Percentiles rank a stretch among this genome's conserved stretches.
Conservation (phyloP, 2,329 filamentous ascomycete species). For the Aaosphaeria pasadenensis region DNA sequence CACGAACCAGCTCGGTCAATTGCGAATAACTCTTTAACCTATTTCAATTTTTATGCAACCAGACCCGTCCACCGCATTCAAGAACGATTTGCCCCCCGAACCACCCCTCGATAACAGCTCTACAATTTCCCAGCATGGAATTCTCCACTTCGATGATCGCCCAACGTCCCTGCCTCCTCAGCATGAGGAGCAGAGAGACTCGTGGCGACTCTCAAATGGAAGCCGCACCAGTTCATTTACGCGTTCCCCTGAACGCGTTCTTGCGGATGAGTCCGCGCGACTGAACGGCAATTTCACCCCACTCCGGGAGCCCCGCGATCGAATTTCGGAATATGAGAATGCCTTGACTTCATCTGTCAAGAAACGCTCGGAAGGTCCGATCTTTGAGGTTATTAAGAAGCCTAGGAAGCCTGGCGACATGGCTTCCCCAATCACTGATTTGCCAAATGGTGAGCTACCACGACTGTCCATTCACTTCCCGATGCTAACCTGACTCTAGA, state of each 20-base stretch:
- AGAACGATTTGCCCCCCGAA: conserved; percentile 43
- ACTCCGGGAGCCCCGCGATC: conserved; percentile 38
- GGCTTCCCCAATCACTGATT: conserved; percentile 52
- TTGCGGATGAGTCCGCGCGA: conserved; percentile 18
- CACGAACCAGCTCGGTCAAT: conserved; percentile 55
- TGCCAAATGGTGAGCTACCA: conserved; percentile 73
- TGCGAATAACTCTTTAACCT: conserved; percentile 24
- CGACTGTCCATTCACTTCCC: conserved; percentile 1
- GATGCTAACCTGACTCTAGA: conserved; percentile 53
- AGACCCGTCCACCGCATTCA: conserved; percentile 52
- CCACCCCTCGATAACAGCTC: conserved; percentile 32
- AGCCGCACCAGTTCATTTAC: conserved; percentile 7
- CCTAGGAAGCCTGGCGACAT: conserved; percentile 43
- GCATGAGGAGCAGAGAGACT: conserved; percentile 31
- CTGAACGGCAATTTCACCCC: conserved; percentile 38
- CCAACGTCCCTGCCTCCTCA: conserved; percentile 42
- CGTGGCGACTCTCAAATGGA: conserved; percentile 1
- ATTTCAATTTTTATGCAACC: conserved; percentile 62
- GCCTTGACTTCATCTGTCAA: conserved; percentile 38
- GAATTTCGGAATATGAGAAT: conserved; percentile 56
- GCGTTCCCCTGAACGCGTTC: conserved; percentile 8
- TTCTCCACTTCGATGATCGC: conserved; percentile 42
- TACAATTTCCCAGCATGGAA: conserved; percentile 59
- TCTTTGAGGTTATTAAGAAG: conserved; percentile 53
- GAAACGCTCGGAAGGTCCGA: conserved; percentile 41